A percentile compares a stretch with the other conserved stretches of the same genome.
Conservation (phyloP, 495 filamentous ascomycete genomes). For the Acidiella bohemica region DNA sequence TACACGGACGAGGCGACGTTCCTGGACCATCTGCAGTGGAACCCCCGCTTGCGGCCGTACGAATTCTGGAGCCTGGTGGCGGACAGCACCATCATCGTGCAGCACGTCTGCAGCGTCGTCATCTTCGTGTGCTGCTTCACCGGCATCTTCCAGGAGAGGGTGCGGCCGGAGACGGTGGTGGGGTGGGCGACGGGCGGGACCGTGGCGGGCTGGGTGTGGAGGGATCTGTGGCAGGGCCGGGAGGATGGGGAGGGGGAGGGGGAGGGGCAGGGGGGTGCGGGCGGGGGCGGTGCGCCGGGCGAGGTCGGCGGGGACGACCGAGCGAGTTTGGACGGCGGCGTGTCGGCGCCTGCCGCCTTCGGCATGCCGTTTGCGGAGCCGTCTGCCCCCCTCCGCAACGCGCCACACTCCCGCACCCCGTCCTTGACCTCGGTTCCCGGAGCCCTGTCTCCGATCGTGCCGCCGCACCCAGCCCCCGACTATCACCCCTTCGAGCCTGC, state of each 20-base stretch:
- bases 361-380: background rate
- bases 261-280: background rate
- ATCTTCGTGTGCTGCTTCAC: constrained; percentile 93
- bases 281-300: constrained; percentile 22
- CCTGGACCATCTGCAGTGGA: constrained; percentile 88
- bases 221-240: constrained; percentile 71
- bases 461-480: background rate
- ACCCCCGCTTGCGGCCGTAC: constrained; percentile 85
- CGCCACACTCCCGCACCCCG: background rate
- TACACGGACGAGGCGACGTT: constrained; percentile 95
- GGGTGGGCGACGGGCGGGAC: constrained; percentile 71
- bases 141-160: constrained; percentile 70
- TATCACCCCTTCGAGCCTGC: no score
- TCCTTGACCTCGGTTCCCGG: background rate
- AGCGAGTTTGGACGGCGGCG: background rate
- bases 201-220: constrained; percentile 75
- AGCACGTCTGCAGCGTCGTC: constrained; percentile 85
- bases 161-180: constrained; percentile 76
- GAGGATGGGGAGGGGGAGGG: constrained; percentile 35
- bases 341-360: background rate
- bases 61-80: constrained; percentile 96
- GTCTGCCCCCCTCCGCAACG: background rate
- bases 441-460: background rate
- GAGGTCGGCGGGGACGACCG: constrained; percentile 11
- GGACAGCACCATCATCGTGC: constrained; percentile 91